Evolutionary conservation across 805 yeast species (phyloP).

Genomic region (Cyberlindnera samutprakarnensis): DNA sequence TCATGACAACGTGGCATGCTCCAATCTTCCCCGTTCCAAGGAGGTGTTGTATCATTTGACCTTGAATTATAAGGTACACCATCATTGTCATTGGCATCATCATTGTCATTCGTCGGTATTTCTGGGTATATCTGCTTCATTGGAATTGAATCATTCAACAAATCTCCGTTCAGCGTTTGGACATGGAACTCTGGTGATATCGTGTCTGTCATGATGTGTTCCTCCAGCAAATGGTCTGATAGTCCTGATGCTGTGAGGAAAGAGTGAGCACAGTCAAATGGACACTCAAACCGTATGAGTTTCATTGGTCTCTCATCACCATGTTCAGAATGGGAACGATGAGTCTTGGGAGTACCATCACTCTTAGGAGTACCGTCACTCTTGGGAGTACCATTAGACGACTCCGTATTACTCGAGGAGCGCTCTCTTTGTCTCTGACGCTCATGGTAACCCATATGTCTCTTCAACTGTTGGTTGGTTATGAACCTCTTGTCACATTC

Average conservation of each 20-base stretch:
- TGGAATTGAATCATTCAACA: neutral
- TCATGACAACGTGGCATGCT: neutral
- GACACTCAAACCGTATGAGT: constrained; percentile 1
- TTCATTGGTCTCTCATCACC: neutral
- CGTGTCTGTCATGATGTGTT: constrained; percentile 1
- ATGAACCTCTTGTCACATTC: constrained; percentile 56
- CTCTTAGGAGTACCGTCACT: too few species aligned
- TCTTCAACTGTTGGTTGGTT: constrained; percentile 46
- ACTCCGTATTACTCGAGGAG: neutral
- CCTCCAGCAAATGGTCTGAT: constrained; percentile 2
- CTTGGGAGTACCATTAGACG: too few species aligned
- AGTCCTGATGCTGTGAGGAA: neutral
- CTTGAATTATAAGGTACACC: too few species aligned
- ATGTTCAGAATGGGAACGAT: too few species aligned
- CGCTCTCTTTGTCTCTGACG: constrained; percentile 1
- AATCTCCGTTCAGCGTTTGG: neutral
- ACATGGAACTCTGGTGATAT: neutral
- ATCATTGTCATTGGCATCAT: too few species aligned
- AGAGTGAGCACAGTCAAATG: constrained; percentile 2
- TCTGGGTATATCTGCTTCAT: too few species aligned
- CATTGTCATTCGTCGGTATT: too few species aligned
- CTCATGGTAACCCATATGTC: constrained; percentile 52
- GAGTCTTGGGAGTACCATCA: too few species aligned
- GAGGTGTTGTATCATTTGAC: too few species aligned
- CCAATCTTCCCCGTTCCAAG: too few species aligned